Percentiles rank a stretch among this genome's conserved stretches.
Evolutionary conservation across 139 green algal species (phyloP).

Genomic region (Auxenochlorella protothecoides): DNA sequence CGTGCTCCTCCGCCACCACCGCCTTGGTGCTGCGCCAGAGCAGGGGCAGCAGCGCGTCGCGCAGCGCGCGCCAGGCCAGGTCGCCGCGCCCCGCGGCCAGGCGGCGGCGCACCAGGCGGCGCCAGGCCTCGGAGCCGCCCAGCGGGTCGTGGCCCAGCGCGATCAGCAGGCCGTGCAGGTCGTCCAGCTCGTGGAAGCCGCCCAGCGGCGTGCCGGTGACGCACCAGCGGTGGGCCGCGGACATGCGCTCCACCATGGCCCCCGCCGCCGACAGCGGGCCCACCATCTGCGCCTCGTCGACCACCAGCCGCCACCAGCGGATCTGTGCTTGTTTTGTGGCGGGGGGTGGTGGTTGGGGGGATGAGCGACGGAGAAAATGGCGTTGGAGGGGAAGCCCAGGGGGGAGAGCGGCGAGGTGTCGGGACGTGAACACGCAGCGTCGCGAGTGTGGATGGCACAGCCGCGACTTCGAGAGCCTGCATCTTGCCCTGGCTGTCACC

Average conservation of each 20-base stretch:
- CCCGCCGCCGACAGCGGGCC: conserved; percentile 14
- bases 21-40: conserved; percentile 72
- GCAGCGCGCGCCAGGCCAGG: conserved; percentile 26
- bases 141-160: conserved; percentile 32
- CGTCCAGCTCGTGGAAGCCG: conserved; percentile 27
- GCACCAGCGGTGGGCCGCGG: conserved; percentile 44
- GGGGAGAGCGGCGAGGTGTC: too few species aligned
- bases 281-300: conserved; percentile 70
- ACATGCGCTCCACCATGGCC: conserved; percentile 38
- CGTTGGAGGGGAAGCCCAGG: too few species aligned
- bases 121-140: conserved; percentile 8
- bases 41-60: conserved; percentile 41
- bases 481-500: too few species aligned
- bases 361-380: too few species aligned
- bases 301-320: conserved; percentile 50
- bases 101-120: conserved; percentile 22
- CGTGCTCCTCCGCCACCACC: conserved; percentile 29
- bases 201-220: conserved; percentile 55
- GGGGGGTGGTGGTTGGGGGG: too few species aligned
- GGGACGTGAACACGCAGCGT: too few species aligned
- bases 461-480: too few species aligned
- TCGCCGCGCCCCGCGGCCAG: neutral
- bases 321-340: conserved; percentile 16
- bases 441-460: too few species aligned
- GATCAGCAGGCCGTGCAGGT: conserved; percentile 40